Percentiles rank a stretch among this genome's conserved stretches.
Conservation (phyloP, 2,329 filamentous ascomycete genomes). For the Pseudomassariella vexata region DNA sequence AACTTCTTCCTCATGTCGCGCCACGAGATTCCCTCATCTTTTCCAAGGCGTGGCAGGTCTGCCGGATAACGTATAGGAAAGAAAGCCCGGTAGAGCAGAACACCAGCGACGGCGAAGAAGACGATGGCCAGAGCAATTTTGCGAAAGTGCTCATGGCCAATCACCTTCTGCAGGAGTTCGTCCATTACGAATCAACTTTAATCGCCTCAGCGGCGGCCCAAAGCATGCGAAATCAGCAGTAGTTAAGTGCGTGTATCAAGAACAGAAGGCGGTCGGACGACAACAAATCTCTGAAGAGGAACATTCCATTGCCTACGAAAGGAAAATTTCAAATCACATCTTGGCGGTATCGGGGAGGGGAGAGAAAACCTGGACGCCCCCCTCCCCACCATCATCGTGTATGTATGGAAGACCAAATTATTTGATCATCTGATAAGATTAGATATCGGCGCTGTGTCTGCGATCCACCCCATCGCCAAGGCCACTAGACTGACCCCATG, state of each 20-base stretch:
- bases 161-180: background rate
- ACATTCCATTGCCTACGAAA: background rate
- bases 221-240: background rate
- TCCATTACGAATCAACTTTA: background rate
- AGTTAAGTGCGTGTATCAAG: background rate
- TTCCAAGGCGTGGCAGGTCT: conserved; percentile 12
- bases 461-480: too few relatives aligned
- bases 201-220: background rate
- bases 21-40: conserved; percentile 10
- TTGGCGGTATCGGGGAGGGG: conserved; percentile 2
- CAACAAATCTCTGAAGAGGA: background rate
- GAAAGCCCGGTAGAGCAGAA: conserved; percentile 2
- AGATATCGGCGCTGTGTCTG: too few relatives aligned
- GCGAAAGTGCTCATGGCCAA: conserved; percentile 1
- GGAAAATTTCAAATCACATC: background rate
- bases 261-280: background rate
- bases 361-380: background rate
- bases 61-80: conserved; percentile 14
- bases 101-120: background rate
- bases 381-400: background rate
- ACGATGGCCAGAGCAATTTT: background rate
- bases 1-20: conserved; percentile 11
- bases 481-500: too few relatives aligned
- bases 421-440: conserved; percentile 5
- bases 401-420: conserved; percentile 2